Evolutionary conservation across 305 asterid genomes (phyloP).

Genomic region (Salvia sclarea): DNA sequence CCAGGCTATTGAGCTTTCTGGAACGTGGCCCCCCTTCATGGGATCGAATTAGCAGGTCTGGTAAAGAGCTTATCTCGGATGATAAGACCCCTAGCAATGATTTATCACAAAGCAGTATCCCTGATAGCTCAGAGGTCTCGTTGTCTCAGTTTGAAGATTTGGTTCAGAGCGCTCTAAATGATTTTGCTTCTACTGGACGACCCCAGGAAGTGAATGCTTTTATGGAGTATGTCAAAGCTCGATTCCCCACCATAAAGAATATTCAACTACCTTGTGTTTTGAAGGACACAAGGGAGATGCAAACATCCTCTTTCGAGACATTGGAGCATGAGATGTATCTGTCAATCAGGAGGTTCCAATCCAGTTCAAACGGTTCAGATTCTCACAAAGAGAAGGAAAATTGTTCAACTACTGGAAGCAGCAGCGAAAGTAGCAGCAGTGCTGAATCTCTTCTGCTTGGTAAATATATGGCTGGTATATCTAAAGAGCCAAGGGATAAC

Average conservation of each 20-base stretch:
- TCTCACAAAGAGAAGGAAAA: conserved; percentile 33
- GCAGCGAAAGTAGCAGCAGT: conserved; percentile 31
- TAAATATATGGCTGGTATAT: conserved; percentile 73
- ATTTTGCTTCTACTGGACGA: conserved; percentile 61
- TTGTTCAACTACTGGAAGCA: conserved; percentile 36
- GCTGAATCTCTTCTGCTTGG: conserved; percentile 67
- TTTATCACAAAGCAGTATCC: conserved; percentile 36
- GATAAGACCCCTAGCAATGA: conserved; percentile 35
- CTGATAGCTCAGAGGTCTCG: conserved; percentile 44
- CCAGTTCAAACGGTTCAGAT: conserved; percentile 37
- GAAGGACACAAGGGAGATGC: conserved; percentile 38
- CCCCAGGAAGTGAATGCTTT: conserved; percentile 65
- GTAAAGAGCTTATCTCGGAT: conserved; percentile 53
- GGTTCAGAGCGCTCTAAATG: conserved; percentile 68
- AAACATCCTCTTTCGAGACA: conserved; percentile 48
- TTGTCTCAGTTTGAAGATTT: conserved; percentile 52
- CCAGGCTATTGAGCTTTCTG: conserved; percentile 77
- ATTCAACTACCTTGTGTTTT: conserved; percentile 47
- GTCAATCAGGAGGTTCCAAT: conserved; percentile 46
- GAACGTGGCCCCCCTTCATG: conserved; percentile 75
- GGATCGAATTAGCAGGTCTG: conserved; percentile 59
- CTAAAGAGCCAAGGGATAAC: conserved; percentile 55
- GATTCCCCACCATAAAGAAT: conserved; percentile 62
- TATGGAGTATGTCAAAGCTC: conserved; percentile 56
- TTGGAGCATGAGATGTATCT: conserved; percentile 66